Percentiles rank a stretch among this genome's conserved stretches.
phyloP scores from a whole-genome alignment of 768 basidiomycete genomes.

The Serendipita sp. region DNA sequence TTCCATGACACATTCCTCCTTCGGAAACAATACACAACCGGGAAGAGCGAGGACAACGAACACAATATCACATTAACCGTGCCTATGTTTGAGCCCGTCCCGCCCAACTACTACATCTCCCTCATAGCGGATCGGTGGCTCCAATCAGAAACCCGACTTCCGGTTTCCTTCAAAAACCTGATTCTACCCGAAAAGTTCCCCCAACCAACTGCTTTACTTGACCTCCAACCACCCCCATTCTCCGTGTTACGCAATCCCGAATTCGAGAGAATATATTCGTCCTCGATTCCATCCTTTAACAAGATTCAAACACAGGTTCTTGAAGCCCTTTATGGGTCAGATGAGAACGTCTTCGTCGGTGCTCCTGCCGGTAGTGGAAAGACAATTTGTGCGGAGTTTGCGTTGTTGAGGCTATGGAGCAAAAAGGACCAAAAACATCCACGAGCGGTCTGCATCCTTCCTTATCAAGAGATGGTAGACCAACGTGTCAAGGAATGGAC shows the following conservation, averaged over 20 bases:
- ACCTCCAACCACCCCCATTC: slow-evolving; percentile 79
- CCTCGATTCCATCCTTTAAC: slow-evolving; percentile 76
- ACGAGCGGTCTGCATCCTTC: slow-evolving; percentile 88
- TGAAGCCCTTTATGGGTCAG: slow-evolving; percentile 90
- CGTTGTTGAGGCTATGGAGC: slow-evolving; percentile 87
- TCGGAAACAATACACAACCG: slow-evolving; percentile 65
- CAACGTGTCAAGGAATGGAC: slow-evolving; percentile 79
- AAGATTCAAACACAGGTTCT: slow-evolving; percentile 99
- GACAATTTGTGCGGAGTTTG: slow-evolving; percentile 95
- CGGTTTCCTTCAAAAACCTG: slow-evolving; percentile 95
- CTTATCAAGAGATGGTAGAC: slow-evolving; percentile 97
- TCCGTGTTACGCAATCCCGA: slow-evolving; percentile 88
- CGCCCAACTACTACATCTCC: slow-evolving; percentile 96
- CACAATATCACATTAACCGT: slow-evolving; percentile 91
- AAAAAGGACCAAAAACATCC: slow-evolving; percentile 50
- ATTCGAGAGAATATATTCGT: slow-evolving; percentile 74
- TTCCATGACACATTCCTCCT: slow-evolving; percentile 91
- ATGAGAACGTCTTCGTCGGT: slow-evolving; percentile 93
- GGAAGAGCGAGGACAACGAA: slow-evolving; percentile 44
- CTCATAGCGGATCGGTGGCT: slow-evolving; percentile 92
- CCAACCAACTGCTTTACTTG: slow-evolving; percentile 77
- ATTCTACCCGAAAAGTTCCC: slow-evolving; percentile 97
- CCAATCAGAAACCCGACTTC: slow-evolving; percentile 84
- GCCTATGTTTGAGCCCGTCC: slow-evolving; percentile 92
- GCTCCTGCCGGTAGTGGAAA: slow-evolving; percentile 96